Evolutionary conservation across 2,329 filamentous ascomycete species (phyloP), one percentile per base, ranked within the genome.

Genomic region (Aspergillus sp.): DNA sequence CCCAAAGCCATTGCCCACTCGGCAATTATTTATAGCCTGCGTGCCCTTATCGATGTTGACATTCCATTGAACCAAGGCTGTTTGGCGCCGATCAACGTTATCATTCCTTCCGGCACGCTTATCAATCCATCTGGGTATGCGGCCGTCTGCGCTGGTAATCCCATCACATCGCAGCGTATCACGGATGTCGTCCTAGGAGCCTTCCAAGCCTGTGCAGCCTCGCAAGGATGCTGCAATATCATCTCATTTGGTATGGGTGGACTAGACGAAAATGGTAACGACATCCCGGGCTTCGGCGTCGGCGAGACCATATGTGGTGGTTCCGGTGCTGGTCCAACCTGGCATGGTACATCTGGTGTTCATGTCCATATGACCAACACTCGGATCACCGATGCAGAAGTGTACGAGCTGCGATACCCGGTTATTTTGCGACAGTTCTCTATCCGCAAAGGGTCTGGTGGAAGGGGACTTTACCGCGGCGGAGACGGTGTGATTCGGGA

Each of bases 281-380:
- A 71, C 17, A 81, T 86, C n/a, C 86, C 87, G 36, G 91, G 91
- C 0, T 95, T 95, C 71, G 91, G 91, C 8, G 94, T 94, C 79
- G 94, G 94, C 74, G 91, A 95, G 75, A 95, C 91, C 2, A 94
- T 95, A 62, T 90, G 91, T 0, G 91, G 91, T 43, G 91, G 91
- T 2, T 88, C 85, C 47, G 91, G 91, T 47, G 91, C 91, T 0
- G 91, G 91, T 0, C 85, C 88, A 0, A 83, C 84, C 23, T 95
- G 91, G 91, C 82, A 89, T 61, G 91, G 91, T 25, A 89, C 90
- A 23, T 87, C 82, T 59, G 91, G 90, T 19, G 89, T 94, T 32
- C 90, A 95, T 72, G 90, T 87, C 3, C 91, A 94, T 77, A 94
- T 94, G 90, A 95, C 91, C 10, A 96, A 95, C 74, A 95, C 91